Conservation (phyloP, 2,329 filamentous ascomycete genomes). For the Dothistroma septosporum region DNA sequence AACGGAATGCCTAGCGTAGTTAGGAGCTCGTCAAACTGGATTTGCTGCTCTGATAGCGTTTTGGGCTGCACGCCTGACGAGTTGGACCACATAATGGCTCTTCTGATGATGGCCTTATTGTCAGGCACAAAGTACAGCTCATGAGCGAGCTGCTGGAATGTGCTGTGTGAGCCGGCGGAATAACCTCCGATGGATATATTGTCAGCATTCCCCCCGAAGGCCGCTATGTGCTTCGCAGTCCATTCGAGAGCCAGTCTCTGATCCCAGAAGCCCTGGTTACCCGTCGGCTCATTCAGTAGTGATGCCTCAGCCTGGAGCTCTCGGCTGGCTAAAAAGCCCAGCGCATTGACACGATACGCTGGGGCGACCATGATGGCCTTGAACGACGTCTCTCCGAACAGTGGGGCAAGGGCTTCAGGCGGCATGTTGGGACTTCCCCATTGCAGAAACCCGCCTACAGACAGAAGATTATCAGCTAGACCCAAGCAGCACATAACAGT, state of each 20-base stretch:
- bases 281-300: slow-evolving; percentile 36
- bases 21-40: slow-evolving; percentile 52
- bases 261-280: slow-evolving; percentile 57
- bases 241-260: slow-evolving; percentile 54
- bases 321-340: slow-evolving; percentile 52
- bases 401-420: slow-evolving; percentile 40
- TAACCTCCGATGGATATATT: slow-evolving; percentile 55
- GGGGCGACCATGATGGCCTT: slow-evolving; percentile 52
- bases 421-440: slow-evolving; percentile 48
- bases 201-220: slow-evolving; percentile 48
- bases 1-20: slow-evolving; percentile 42
- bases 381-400: slow-evolving; percentile 49
- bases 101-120: slow-evolving; percentile 46
- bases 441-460: slow-evolving; percentile 50
- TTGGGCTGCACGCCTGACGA: slow-evolving; percentile 54
- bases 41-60: slow-evolving; percentile 43
- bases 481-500: slow-evolving; percentile 19
- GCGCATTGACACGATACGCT: slow-evolving; percentile 54
- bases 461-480: not conserved
- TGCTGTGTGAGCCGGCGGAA: slow-evolving; percentile 54
- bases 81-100: slow-evolving; percentile 53
- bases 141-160: slow-evolving; percentile 56
- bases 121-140: slow-evolving; percentile 49
- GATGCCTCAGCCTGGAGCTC: slow-evolving; percentile 46
- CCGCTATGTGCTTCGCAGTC: slow-evolving; percentile 48